These are phyloP conservation scores for Neopestalotiopsis clavispora DNA, from an alignment of 2,329 filamentous ascomycete genomes.

Conservation along the genomic window DNA sequence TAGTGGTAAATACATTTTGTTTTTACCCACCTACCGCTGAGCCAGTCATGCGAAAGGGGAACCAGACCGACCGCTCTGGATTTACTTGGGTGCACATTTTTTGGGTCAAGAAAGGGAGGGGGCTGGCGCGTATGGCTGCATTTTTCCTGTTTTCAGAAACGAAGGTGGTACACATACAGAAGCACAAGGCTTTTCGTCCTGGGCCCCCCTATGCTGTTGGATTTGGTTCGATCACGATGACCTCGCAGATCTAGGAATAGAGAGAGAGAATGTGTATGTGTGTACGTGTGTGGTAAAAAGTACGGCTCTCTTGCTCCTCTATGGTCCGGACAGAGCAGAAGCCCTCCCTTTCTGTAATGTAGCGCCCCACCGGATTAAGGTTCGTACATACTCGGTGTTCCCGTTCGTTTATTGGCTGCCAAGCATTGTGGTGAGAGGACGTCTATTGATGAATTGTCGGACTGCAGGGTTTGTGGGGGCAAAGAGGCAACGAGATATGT, in stretches of 20 bases:
- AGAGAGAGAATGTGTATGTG: not conserved
- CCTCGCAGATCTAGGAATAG: not conserved
- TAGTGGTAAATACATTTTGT: no score
- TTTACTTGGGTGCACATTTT: not conserved
- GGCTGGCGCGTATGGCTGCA: not conserved
- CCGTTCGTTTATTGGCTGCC: not conserved
- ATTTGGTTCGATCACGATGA: not conserved
- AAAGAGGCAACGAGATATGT: no score
- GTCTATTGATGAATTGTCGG: not conserved
- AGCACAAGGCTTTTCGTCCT: not conserved
- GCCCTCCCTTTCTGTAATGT: not conserved
- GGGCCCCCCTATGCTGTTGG: not conserved
- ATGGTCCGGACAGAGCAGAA: not conserved
- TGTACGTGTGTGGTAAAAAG: not conserved
- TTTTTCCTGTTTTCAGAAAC: not conserved
- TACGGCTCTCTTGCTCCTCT: not conserved
- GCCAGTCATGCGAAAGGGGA: no score
- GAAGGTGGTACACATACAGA: not conserved
- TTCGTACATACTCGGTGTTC: not conserved
- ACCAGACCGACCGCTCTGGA: no score
- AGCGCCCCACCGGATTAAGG: not conserved
- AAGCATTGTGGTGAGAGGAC: not conserved
- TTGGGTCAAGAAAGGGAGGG: not conserved
- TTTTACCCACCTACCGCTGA: no score
- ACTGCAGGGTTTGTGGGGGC: not conserved